phyloP scores from a whole-genome alignment of 2,329 filamentous ascomycete genomes.

The Calonectria pauciramosa region DNA sequence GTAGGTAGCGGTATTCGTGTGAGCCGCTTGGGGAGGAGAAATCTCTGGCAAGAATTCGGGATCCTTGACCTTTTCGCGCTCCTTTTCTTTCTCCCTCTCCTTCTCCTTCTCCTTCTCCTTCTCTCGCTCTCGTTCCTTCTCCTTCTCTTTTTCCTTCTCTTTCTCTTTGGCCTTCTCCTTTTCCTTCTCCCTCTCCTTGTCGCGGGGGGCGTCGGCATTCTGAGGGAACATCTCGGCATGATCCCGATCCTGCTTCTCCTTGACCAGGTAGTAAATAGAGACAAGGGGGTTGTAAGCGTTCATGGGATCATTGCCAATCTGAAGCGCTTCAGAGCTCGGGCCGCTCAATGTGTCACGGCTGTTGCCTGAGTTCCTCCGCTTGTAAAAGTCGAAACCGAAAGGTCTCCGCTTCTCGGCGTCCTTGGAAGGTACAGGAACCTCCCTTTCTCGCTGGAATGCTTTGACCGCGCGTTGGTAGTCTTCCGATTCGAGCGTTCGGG shows the following conservation, averaged over 20 bases:
- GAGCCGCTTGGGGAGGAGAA: slow-evolving; percentile 84
- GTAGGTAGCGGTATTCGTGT: slow-evolving; percentile 88
- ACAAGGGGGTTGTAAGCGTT: slow-evolving; percentile 94
- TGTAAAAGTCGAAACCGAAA: slow-evolving; percentile 96
- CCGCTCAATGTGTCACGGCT: slow-evolving; percentile 89
- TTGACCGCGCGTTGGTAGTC: slow-evolving; percentile 92
- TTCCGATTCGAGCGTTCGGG: slow-evolving; percentile 89
- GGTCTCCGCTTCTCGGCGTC: slow-evolving; percentile 87
- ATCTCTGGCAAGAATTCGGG: slow-evolving; percentile 77
- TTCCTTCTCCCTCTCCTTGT: slow-evolving; percentile 48
- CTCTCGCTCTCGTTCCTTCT: slow-evolving; percentile 46
- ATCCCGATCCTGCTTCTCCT: slow-evolving; percentile 92
- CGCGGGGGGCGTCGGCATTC: slow-evolving; percentile 58
- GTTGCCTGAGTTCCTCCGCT: slow-evolving; percentile 87
- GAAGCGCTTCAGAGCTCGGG: slow-evolving; percentile 88
- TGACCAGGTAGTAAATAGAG: slow-evolving; percentile 96
- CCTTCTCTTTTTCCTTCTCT: slow-evolving; percentile 40
- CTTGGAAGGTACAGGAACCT: slow-evolving; percentile 67
- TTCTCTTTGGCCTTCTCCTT: slow-evolving; percentile 43
- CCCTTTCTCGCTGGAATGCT: slow-evolving; percentile 76
- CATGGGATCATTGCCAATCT: slow-evolving; percentile 85
- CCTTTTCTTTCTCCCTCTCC: slow-evolving; percentile 47
- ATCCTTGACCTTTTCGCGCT: slow-evolving; percentile 52
- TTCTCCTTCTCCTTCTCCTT: slow-evolving; percentile 26
- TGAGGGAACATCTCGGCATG: slow-evolving; percentile 56